Evolutionary conservation across 345 rosid species (phyloP), one percentile per base, ranked within the genome.

Genomic region (Acer saccharum): DNA sequence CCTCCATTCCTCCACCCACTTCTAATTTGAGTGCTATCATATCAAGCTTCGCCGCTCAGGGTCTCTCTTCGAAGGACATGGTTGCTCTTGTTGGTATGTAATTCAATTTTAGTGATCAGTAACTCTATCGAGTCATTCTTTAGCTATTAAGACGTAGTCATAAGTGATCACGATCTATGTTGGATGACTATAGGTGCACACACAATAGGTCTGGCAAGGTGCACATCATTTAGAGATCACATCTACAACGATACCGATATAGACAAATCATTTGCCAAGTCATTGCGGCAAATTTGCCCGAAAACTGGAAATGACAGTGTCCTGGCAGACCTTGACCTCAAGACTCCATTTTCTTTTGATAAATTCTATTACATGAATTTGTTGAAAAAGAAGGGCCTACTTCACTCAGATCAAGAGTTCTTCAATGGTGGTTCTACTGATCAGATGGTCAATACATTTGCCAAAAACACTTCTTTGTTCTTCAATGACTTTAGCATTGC

Each of bases 31-130:
- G 76, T 20, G 73, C 46, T 68, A 88, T 88, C 39, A 68, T 75
- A 57, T 65, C 86, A 64, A 81, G 74, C 83, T 90, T 85, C 77
- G 21, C 86, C 1, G 69, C 77, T 43, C 86, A 85, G 18, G 88
- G 89, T 29, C 85, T 87, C 54, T 84, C 87, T 66, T 52, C 80
- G 2, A 76, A 74, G 71, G 72, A 88, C 78, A 57, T 80, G 76
- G 89, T 87, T 6, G 86, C 87, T 64, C 91, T 89, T 58, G 44
- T 86, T 10, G 91, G 89, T 84, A 73, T 6, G 39, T 35, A 71
- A n/a, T 43, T 61, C 29, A 25, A 43, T 14, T 25, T 58, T 17
- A 3, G 5, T 55, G 39, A 35, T 35, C 39, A 4, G 39, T 35
- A 35, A 35, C 39, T 4, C 39, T 35, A 35, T 35, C 39, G 1